Percentiles rank a stretch among this genome's conserved stretches.
Evolutionary conservation across 2,329 filamentous ascomycete species (phyloP).

Genomic region (Penicillium sp.): DNA sequence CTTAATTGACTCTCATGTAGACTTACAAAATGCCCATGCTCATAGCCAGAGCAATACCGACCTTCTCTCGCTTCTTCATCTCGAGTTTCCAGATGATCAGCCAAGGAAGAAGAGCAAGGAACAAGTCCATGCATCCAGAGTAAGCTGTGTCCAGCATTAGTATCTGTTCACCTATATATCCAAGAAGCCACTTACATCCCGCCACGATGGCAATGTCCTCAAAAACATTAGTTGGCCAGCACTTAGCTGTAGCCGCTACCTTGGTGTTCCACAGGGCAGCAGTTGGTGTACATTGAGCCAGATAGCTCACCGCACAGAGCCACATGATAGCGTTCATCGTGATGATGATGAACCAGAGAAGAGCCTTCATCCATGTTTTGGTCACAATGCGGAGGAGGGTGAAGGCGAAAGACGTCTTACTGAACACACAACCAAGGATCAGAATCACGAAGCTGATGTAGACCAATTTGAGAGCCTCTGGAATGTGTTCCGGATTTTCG

Average conservation of each 20-base stretch:
- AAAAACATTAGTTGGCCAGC: constrained; percentile 20
- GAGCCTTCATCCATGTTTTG: constrained; percentile 17
- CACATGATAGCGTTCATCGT: constrained; percentile 26
- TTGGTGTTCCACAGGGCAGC: constrained; percentile 18
- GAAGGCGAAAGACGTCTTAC: constrained; percentile 27
- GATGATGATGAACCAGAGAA: constrained; percentile 26
- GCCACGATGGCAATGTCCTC: constrained; percentile 21
- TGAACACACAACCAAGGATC: constrained; percentile 23
- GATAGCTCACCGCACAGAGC: constrained; percentile 20
- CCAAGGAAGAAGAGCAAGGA: constrained; percentile 41
- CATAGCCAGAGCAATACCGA: constrained; percentile 39
- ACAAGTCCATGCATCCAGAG: constrained; percentile 32
- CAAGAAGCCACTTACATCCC: constrained; percentile 12
- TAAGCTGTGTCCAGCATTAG: constrained; percentile 11
- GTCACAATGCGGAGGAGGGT: constrained; percentile 26
- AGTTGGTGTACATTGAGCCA: constrained; percentile 21
- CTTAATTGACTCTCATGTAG: no score
- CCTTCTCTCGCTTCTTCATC: constrained; percentile 40
- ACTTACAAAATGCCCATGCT: constrained; percentile 37
- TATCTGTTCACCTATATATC: no score
- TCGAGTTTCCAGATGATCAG: constrained; percentile 35
- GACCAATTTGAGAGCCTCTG: constrained; percentile 13
- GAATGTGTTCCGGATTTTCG: constrained; percentile 14
- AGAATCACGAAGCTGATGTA: constrained; percentile 15
- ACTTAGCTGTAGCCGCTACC: constrained; percentile 17